A percentile compares a stretch with the other conserved stretches of the same genome.
Evolutionary conservation across 768 basidiomycete genomes (phyloP).

Genomic region (Cystobasidium onofrii): DNA sequence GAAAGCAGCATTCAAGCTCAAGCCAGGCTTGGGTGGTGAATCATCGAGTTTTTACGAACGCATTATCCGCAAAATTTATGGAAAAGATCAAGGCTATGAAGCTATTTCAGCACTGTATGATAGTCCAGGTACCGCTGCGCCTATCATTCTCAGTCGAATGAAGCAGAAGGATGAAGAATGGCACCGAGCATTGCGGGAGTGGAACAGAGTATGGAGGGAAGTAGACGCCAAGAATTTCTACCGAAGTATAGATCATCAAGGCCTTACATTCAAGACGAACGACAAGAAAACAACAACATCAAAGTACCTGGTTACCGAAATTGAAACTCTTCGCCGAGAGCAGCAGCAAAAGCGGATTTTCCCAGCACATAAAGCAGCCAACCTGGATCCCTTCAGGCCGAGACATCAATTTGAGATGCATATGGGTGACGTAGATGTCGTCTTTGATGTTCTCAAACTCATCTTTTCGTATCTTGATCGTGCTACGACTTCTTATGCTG

Average conservation of each 20-base stretch:
- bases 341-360: slow-evolving; percentile 45
- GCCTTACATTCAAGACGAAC: slow-evolving; percentile 83
- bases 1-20: slow-evolving; percentile 65
- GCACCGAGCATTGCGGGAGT: slow-evolving; percentile 85
- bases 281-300: slow-evolving; percentile 86
- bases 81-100: slow-evolving; percentile 65
- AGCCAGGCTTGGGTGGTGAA: slow-evolving; percentile 73
- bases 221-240: slow-evolving; percentile 96
- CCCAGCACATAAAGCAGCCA: slow-evolving; percentile 45
- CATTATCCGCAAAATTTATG: slow-evolving; percentile 87
- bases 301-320: slow-evolving; percentile 69
- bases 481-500: slow-evolving; percentile 56
- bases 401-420: slow-evolving; percentile 57
- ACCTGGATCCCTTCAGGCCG: slow-evolving; percentile 43
- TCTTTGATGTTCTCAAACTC: slow-evolving; percentile 79
- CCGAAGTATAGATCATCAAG: slow-evolving; percentile 93
- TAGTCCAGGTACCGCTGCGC: slow-evolving; percentile 76
- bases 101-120: slow-evolving; percentile 81
- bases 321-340: slow-evolving; percentile 57
- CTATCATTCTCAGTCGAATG: slow-evolving; percentile 80
- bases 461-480: slow-evolving; percentile 85
- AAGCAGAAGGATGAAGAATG: slow-evolving; percentile 96
- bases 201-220: slow-evolving; percentile 94
- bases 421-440: slow-evolving; percentile 53
- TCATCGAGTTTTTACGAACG: slow-evolving; percentile 81